Evolutionary conservation across 1,284 basidiomycete species (phyloP), one percentile per base, ranked within the genome.

Genomic region (Moesziomyces globuligerus): DNA sequence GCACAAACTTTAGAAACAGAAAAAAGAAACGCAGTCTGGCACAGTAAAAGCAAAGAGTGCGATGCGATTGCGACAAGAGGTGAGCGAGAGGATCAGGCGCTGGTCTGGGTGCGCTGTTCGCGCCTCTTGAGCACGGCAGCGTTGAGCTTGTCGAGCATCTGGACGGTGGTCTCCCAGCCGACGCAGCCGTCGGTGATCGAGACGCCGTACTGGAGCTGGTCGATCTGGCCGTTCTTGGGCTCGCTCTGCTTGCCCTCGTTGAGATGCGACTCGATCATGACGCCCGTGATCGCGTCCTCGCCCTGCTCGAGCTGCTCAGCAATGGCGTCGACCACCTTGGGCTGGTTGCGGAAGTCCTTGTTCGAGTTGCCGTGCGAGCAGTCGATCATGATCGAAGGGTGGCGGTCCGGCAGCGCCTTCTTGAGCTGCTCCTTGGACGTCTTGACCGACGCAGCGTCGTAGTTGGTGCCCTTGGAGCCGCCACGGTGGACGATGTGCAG

Each of bases 261-360:
- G 83, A 98, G 89, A 83, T 97, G 91, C 37, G 89, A 91, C 85
- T 98, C 95, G 82, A 98, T 89, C 94, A 98, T 97, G 72, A 97
- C 92, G 64, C 95, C 94, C 2, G 91, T 94, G 83, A 98, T 92
- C 54, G 88, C 86, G 58, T 84, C 87, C 74, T 93, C 89, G 43
- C 93, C 94, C 8, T 87, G 87, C 10, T 83, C 85, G 55, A 98
- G 87, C 84, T 98, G 94, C 18, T 84, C 84, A 81, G 90, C 91
- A 73, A 97, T 88, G 77, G 87, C 84, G 49, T 88, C 87, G 48
- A 94, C 84, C 44, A 95, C 80, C 64, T 83, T 78, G 47, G 79
- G 74, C 58, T 82, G 81, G 65, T 82, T 82, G 51, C 81, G 72
- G 71, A 51, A 81, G 66, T 82, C 81, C 70, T 82, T 82, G 58